These are phyloP conservation scores for Leucosporidium scottii DNA, from an alignment of 768 basidiomycete species.

Conservation along the genomic window DNA sequence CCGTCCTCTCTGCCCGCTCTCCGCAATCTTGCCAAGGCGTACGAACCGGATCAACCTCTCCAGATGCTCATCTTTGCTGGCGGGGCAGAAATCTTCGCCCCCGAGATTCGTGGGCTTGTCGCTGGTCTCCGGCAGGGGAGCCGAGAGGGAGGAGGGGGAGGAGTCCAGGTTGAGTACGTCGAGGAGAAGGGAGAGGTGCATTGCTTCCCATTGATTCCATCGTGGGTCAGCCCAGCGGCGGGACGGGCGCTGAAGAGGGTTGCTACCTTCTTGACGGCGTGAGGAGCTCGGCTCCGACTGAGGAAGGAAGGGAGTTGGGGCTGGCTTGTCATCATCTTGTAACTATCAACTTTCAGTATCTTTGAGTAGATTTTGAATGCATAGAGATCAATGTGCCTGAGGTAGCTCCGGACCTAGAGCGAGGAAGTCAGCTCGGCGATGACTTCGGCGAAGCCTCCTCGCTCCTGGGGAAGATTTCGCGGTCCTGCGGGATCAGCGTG, in stretches of 20 bases:
- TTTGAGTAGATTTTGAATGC: no score
- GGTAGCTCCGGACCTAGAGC: no score
- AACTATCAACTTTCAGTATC: no score
- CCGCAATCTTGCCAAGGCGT: not conserved
- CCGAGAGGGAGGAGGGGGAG: not conserved
- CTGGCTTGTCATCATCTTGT: not conserved
- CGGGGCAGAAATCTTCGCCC: slow-evolving; percentile 28
- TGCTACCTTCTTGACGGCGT: not conserved
- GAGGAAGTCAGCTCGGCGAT: no score
- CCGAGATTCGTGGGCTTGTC: slow-evolving; percentile 15
- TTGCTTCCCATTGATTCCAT: not conserved
- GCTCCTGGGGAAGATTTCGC: no score
- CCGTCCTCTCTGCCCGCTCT: slow-evolving; percentile 1
- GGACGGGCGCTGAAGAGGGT: not conserved
- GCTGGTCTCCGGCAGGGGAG: slow-evolving; percentile 3
- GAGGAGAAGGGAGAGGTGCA: not conserved
- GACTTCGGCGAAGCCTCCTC: no score
- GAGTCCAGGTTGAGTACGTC: not conserved
- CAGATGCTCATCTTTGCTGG: slow-evolving; percentile 29
- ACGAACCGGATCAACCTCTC: slow-evolving; percentile 4
- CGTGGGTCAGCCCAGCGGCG: not conserved
- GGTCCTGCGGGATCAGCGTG: no score
- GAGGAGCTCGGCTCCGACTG: not conserved
- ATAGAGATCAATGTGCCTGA: no score
- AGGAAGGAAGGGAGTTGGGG: not conserved